phyloP scores from a whole-genome alignment of 148 eudicot species.

The Limonium bicolor region DNA sequence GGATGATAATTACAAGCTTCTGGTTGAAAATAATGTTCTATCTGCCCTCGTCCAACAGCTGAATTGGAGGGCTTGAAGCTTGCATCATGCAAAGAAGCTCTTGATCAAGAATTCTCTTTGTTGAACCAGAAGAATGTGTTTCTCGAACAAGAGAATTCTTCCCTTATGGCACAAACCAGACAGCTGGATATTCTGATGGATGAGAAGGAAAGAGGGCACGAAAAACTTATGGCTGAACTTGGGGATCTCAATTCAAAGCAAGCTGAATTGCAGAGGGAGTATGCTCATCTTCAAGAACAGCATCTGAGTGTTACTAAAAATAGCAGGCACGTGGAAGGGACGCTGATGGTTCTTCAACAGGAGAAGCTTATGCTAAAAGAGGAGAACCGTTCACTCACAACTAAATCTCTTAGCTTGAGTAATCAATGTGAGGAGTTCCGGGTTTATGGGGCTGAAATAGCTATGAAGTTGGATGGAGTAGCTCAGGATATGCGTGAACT shows the following conservation, averaged over 20 bases:
- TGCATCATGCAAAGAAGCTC: constrained; percentile 21
- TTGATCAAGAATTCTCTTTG: constrained; percentile 30
- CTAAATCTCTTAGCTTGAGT: constrained; percentile 25
- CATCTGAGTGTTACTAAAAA: constrained; percentile 19
- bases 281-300: constrained; percentile 19
- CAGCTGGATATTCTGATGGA: constrained; percentile 23
- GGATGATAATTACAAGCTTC: constrained; percentile 50
- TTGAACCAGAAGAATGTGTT: constrained; percentile 22
- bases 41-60: constrained; percentile 44
- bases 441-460: constrained; percentile 38
- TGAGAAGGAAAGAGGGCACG: constrained; percentile 20
- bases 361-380: constrained; percentile 31
- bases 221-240: constrained; percentile 26
- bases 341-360: constrained; percentile 20
- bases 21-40: constrained; percentile 59
- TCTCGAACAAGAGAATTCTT: constrained; percentile 37
- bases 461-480: constrained; percentile 19
- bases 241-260: constrained; percentile 19
- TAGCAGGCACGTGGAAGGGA: constrained; percentile 22
- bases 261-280: constrained; percentile 19
- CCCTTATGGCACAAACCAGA: constrained; percentile 34
- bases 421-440: constrained; percentile 27
- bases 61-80: constrained; percentile 38
- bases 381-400: constrained; percentile 22
- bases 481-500: constrained; percentile 27